phyloP scores from a whole-genome alignment of 352 stramenopile genomes.

The Elongisporangium senticosum region DNA sequence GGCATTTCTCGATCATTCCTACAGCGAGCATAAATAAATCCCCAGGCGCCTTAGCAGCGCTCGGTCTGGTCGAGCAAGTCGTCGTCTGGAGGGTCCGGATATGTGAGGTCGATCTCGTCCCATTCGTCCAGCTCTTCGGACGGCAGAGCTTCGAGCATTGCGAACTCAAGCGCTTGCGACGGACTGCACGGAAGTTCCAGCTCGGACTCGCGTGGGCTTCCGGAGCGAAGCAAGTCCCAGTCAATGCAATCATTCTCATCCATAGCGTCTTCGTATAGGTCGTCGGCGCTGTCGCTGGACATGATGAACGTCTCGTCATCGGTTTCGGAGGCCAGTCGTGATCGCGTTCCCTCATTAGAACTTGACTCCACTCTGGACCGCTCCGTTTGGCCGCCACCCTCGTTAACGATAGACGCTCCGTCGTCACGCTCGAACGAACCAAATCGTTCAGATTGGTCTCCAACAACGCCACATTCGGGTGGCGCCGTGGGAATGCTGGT shows the following conservation, averaged over 20 bases:
- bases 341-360: neutral
- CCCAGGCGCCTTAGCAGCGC: too few species aligned
- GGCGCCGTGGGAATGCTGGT: too few species aligned
- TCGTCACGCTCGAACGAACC: too few species aligned
- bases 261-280: slow-evolving; percentile 17
- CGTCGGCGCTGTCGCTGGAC: slow-evolving; percentile 9
- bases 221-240: neutral
- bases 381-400: neutral
- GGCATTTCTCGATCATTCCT: neutral
- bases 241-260: neutral
- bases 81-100: neutral
- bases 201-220: neutral
- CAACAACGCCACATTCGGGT: too few species aligned
- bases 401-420: neutral
- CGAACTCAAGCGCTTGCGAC: neutral
- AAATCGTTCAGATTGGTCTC: neutral
- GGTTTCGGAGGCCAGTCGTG: neutral
- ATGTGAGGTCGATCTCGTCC: neutral
- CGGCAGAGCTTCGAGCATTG: neutral
- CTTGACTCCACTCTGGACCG: neutral
- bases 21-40: neutral
- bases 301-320: neutral
- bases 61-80: too few species aligned
- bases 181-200: neutral
- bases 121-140: neutral